Evolutionary conservation across 169 alveolate genomes (phyloP).

Genomic region (Plasmodium berghei): DNA sequence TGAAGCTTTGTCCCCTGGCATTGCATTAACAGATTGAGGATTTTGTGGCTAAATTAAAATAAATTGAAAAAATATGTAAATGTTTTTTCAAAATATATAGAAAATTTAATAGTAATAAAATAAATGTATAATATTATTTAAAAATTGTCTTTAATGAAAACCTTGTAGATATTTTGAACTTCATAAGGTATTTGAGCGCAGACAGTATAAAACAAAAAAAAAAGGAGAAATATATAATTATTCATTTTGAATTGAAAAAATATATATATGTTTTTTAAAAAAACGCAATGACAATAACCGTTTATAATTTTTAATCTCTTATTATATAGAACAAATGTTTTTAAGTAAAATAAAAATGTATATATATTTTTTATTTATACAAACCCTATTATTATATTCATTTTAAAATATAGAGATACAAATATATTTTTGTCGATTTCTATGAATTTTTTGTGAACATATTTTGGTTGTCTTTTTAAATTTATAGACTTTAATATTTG

Average conservation of each 20-base stretch:
- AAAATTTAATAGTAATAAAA: not conserved
- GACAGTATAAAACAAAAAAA: slow-evolving; percentile 16
- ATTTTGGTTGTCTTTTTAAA: no score
- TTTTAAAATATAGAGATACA: no score
- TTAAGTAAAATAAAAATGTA: no score
- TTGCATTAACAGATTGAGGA: slow-evolving; percentile 60
- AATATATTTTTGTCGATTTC: no score
- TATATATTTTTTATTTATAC: no score
- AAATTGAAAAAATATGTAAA: not conserved
- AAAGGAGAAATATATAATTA: slow-evolving; percentile 8
- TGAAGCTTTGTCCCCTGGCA: slow-evolving; percentile 60
- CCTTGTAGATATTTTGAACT: slow-evolving; percentile 73
- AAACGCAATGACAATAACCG: no score
- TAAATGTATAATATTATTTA: not conserved
- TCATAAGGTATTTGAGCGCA: slow-evolving; percentile 71
- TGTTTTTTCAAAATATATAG: not conserved
- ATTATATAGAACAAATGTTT: no score
- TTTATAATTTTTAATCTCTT: no score
- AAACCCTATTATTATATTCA: no score
- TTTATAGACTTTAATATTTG: no score
- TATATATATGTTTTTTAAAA: not conserved
- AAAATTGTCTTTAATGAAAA: not conserved
- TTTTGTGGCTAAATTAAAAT: slow-evolving; percentile 35
- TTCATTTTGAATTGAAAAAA: slow-evolving; percentile 16
- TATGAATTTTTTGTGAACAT: no score